Base-by-base conservation (phyloP, 257 asterid genomes). In the Scutellaria baicalensis region DNA sequence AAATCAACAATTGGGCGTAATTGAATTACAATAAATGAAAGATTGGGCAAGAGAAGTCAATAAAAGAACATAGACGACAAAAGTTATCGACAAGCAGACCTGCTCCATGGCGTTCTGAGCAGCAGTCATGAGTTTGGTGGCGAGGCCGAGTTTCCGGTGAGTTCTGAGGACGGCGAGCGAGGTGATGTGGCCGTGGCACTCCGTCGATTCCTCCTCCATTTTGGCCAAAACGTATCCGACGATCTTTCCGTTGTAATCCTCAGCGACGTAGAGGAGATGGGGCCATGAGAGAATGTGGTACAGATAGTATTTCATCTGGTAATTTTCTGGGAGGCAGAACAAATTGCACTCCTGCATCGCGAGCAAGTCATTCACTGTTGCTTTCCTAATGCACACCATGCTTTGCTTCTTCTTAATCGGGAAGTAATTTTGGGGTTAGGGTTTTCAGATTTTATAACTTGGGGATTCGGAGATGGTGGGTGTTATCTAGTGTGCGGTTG, bases 241-340 rank as follows among this genome's bases (percentile, higher is more conserved):
- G 42, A 92, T 92, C 77, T 87, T 92, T 21, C 96, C 95, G 77
- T 88, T 87, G 83, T 92, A 92, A 70, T 92, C 97, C 82, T 92
- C 95, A 6, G 97, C 97, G 33, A 92, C 97, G 77, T 92, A 92
- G 10, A 92, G 92, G 47, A 92, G 84, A 76, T 92, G 96, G 56
- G 97, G 97, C 97, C 97, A 92, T 1, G 97, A 92, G 45, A 92
- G 96, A 76, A 92, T 86, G 83, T 92, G 97, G 80, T 92, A 92
- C 7, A 92, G 78, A 62, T 92, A 92, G 79, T 92, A 92, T 69
- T 92, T 92, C 97, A 92, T 89, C 84, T 92, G 97, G 77, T 91
- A 91, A 33, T 91, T 91, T 16, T 71, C 76, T n/a, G 76, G 76
- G 56, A 71, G 70, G 70, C 76, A 71, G 56, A 71, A 71, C 48